A percentile compares a stretch with the other conserved stretches of the same genome.
Evolutionary conservation across 257 asterid genomes (phyloP).

Genomic region (Forsythia suspensa): DNA sequence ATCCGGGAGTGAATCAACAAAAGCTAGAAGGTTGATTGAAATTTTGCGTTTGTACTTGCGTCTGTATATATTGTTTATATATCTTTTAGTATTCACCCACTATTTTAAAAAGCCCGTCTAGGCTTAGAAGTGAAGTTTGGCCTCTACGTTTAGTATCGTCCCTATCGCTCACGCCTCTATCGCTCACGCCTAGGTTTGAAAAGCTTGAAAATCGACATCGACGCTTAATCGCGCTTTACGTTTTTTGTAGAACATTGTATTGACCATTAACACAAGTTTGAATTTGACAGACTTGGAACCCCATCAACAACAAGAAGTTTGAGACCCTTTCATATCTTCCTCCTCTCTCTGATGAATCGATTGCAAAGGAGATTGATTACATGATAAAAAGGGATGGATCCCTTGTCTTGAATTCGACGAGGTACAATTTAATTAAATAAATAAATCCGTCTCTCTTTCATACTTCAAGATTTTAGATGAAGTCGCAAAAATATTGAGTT

Average conservation of each 20-base stretch:
- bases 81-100: background rate
- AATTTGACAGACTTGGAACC: constrained; percentile 50
- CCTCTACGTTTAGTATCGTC: too few species aligned
- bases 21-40: too few species aligned
- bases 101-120: too few species aligned
- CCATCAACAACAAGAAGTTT: constrained; percentile 49
- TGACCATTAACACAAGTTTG: background rate
- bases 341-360: constrained; percentile 42
- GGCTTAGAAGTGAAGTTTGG: too few species aligned
- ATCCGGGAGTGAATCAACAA: too few species aligned
- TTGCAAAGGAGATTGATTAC: constrained; percentile 47
- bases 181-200: too few species aligned
- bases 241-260: too few species aligned
- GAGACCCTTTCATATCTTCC: constrained; percentile 52
- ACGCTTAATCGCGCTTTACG: too few species aligned
- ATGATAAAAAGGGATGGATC: constrained; percentile 53
- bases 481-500: background rate
- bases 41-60: too few species aligned
- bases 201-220: too few species aligned
- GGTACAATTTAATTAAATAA: constrained; percentile 25
- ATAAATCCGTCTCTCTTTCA: background rate
- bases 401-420: constrained; percentile 57
- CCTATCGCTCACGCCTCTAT: too few species aligned
- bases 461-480: background rate
- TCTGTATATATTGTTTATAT: too few species aligned